Evolutionary conservation across 495 filamentous ascomycete species (phyloP).

Genomic region (Xylaria scruposa): DNA sequence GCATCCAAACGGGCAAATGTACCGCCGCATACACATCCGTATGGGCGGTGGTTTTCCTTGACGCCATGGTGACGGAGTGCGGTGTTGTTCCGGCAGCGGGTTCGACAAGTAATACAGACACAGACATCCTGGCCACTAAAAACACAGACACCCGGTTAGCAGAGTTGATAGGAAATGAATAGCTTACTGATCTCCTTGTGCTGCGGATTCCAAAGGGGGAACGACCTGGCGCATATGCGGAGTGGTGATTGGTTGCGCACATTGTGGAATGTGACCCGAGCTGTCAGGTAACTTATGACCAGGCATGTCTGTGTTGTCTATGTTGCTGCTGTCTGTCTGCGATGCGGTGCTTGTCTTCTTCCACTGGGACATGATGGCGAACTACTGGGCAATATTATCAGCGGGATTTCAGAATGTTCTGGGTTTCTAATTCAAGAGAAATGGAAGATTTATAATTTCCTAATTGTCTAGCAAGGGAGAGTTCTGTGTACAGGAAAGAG

Average conservation of each 20-base stretch:
- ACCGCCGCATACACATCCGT: slow-evolving; percentile 32
- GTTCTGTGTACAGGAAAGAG: too few species aligned
- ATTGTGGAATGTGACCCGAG: neutral
- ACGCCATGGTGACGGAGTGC: slow-evolving; percentile 27
- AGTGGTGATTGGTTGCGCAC: neutral
- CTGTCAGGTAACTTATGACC: neutral
- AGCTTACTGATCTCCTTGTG: neutral
- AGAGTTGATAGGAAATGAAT: neutral
- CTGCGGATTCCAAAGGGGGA: neutral
- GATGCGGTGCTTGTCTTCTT: neutral
- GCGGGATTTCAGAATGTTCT: neutral
- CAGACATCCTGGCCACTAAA: slow-evolving; percentile 10
- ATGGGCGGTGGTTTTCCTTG: slow-evolving; percentile 25
- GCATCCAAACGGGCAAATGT: slow-evolving; percentile 35
- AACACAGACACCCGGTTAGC: neutral
- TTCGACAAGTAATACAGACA: slow-evolving; percentile 16
- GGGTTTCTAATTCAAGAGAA: neutral
- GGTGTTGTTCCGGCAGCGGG: slow-evolving; percentile 19
- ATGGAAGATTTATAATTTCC: neutral
- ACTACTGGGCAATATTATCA: neutral
- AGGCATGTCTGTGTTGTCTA: slow-evolving; percentile 9
- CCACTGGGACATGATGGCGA: neutral
- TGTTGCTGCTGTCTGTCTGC: neutral
- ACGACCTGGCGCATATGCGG: neutral
- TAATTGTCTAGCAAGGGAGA: too few species aligned